Percentiles rank a stretch among this genome's conserved stretches.
These are phyloP conservation scores for Coemansia sp. DNA, from an alignment of 192 early-diverging fungal species.

Conservation along the genomic window DNA sequence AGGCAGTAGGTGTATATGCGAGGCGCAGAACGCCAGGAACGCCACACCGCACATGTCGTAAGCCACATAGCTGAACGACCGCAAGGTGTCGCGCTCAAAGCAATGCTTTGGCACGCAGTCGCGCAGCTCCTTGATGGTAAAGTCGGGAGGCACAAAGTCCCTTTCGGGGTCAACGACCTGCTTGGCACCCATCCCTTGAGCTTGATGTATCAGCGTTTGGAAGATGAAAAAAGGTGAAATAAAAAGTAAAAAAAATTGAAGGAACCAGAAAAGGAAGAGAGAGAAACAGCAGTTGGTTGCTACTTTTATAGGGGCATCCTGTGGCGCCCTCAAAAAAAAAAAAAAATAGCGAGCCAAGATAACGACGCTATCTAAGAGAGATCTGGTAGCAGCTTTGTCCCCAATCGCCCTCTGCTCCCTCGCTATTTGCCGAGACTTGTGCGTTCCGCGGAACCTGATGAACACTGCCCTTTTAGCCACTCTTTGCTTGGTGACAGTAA, in stretches of 20 bases:
- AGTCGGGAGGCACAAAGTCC: slow-evolving; percentile 62
- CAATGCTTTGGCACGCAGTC: slow-evolving; percentile 90
- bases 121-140: slow-evolving; percentile 92
- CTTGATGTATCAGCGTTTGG: neutral
- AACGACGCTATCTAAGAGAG: no score
- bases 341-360: no score
- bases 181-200: slow-evolving; percentile 40
- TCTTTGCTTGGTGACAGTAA: neutral
- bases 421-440: no score
- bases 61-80: slow-evolving; percentile 78
- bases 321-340: neutral
- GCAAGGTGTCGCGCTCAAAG: slow-evolving; percentile 83
- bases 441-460: no score
- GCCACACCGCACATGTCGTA: slow-evolving; percentile 75
- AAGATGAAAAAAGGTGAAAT: neutral
- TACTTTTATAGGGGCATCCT: neutral
- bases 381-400: no score
- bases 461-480: neutral
- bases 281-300: neutral
- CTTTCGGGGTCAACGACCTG: slow-evolving; percentile 44
- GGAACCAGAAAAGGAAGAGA: neutral
- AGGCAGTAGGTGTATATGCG: slow-evolving; percentile 65
- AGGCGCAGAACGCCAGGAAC: slow-evolving; percentile 69
- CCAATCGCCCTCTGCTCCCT: no score
- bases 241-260: neutral